phyloP scores from a whole-genome alignment of 1,284 basidiomycete species.

The Golubevia sp. region DNA sequence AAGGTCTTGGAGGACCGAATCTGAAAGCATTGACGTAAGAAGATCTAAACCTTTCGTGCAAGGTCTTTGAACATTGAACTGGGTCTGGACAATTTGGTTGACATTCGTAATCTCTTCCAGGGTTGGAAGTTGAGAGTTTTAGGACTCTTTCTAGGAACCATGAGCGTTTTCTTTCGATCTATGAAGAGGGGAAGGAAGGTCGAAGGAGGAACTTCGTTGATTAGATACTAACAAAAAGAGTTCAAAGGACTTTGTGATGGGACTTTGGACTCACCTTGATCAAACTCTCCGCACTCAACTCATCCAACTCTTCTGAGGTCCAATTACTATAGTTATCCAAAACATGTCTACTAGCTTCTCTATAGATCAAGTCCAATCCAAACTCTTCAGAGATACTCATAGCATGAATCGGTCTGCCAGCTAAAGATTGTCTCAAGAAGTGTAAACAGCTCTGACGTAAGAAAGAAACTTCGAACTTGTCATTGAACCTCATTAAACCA shows the following conservation, averaged over 20 bases:
- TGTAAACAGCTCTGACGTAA: conserved; percentile 20
- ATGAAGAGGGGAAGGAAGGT: background rate
- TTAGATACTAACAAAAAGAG: no score
- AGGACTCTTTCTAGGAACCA: conserved; percentile 47
- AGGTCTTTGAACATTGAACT: conserved; percentile 15
- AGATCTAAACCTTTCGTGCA: conserved; percentile 25
- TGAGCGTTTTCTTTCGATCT: conserved; percentile 38
- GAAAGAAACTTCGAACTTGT: conserved; percentile 33
- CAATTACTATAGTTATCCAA: conserved; percentile 36
- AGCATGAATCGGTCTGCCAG: conserved; percentile 41
- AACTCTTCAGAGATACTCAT: conserved; percentile 35
- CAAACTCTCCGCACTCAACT: conserved; percentile 22
- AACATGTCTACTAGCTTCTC: conserved; percentile 35
- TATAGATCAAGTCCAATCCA: conserved; percentile 29
- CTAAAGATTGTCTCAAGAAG: conserved; percentile 31
- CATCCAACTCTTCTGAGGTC: conserved; percentile 27
- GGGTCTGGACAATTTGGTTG: conserved; percentile 30
- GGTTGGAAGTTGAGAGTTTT: conserved; percentile 32
- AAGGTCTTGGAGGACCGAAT: conserved; percentile 68
- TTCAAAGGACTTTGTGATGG: no score
- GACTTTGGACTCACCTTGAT: conserved; percentile 15
- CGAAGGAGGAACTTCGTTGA: background rate
- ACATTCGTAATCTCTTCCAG: conserved; percentile 39
- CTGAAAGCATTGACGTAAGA: conserved; percentile 22
- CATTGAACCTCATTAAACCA: conserved; percentile 26